Percentiles rank a stretch among this genome's conserved stretches.
These are phyloP conservation scores for Curvularia verruculosa DNA, from an alignment of 2,329 filamentous ascomycete species.

Conservation along the genomic window DNA sequence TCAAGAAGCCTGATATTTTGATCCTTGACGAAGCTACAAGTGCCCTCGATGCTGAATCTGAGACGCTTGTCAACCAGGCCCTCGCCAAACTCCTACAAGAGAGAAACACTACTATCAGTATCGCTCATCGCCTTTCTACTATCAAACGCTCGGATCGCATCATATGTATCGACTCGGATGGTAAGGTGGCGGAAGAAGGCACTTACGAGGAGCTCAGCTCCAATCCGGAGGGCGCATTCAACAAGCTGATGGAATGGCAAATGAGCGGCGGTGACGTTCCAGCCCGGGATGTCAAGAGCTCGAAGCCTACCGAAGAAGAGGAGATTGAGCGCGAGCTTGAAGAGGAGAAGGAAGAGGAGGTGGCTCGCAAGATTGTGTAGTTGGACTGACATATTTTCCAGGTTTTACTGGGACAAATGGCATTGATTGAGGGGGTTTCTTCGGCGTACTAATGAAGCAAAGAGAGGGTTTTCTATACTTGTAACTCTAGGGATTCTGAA, in stretches of 20 bases:
- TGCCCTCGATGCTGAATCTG: constrained; percentile 92
- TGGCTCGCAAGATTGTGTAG: constrained; percentile 29
- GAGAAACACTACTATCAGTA: constrained; percentile 95
- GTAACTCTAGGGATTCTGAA: neutral
- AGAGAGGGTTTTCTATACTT: neutral
- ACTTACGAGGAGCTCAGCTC: constrained; percentile 78
- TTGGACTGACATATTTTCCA: neutral
- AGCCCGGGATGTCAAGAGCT: constrained; percentile 32
- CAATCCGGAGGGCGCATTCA: constrained; percentile 81
- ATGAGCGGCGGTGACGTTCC: constrained; percentile 78
- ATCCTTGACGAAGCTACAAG: constrained; percentile 96
- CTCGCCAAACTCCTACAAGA: constrained; percentile 79
- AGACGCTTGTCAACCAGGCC: constrained; percentile 94
- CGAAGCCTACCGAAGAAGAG: constrained; percentile 55
- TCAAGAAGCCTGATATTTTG: constrained; percentile 95
- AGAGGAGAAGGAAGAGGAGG: constrained; percentile 45
- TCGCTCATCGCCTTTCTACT: constrained; percentile 92
- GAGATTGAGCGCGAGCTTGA: constrained; percentile 56
- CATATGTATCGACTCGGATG: constrained; percentile 86
- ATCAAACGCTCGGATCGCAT: constrained; percentile 96
- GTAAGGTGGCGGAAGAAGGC: constrained; percentile 88
- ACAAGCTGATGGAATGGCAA: constrained; percentile 98
- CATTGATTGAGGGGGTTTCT: neutral
- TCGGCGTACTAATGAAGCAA: neutral
- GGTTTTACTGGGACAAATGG: neutral